These are phyloP conservation scores for Colletotrichum siamense DNA, from an alignment of 2,329 filamentous ascomycete species.

Conservation along the genomic window DNA sequence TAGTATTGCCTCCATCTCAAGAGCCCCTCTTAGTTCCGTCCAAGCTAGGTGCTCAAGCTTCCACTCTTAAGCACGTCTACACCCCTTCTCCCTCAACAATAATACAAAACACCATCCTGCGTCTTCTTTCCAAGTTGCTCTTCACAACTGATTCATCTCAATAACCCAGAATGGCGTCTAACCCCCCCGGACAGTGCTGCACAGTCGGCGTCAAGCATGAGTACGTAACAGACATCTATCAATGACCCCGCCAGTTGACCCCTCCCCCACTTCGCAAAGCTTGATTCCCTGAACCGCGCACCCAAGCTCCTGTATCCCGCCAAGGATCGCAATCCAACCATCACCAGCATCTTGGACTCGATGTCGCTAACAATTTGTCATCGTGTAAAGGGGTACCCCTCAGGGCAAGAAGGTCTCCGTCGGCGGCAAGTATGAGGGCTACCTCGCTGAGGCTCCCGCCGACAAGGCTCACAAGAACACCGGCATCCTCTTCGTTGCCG, in stretches of 20 bases:
- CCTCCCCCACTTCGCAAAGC: conserved; percentile 11
- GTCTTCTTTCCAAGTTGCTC: not conserved
- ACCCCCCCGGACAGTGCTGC: conserved; percentile 59
- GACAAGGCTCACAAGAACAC: conserved; percentile 43
- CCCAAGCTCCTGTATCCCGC: not conserved
- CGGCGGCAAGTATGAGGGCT: conserved; percentile 50
- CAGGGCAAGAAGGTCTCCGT: conserved; percentile 53
- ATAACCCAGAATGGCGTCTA: conserved; percentile 53
- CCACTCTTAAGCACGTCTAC: not conserved
- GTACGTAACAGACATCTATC: conserved; percentile 40
- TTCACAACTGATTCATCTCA: not conserved
- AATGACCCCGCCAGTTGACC: not conserved
- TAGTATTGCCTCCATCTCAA: not conserved
- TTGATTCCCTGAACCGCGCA: not conserved
- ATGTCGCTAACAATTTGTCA: not conserved
- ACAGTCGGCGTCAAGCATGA: conserved; percentile 56
- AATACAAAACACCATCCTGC: not conserved
- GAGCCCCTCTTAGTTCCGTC: not conserved
- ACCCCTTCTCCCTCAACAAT: not conserved
- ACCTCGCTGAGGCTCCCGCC: conserved; percentile 53
- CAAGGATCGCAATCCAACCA: not conserved
- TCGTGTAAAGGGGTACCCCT: conserved; percentile 48
- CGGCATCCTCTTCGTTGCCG: conserved; percentile 52
- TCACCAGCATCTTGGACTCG: not conserved
- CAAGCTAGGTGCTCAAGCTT: not conserved